A percentile compares a stretch with the other conserved stretches of the same genome.
These are phyloP conservation scores for Fusarium begoniae DNA, from an alignment of 2,329 filamentous ascomycete species.

Conservation along the genomic window DNA sequence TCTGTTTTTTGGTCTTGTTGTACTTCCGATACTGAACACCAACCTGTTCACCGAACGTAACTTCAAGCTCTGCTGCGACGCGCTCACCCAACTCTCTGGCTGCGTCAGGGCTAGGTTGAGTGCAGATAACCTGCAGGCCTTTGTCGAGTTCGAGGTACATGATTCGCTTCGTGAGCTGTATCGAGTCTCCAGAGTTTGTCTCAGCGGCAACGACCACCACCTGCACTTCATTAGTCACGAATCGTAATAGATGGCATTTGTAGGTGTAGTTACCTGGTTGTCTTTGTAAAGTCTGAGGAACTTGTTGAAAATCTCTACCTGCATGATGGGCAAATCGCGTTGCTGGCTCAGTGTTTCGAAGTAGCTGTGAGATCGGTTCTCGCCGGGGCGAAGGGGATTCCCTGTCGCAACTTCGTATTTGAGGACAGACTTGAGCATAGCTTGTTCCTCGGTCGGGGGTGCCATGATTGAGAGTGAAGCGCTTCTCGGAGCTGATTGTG, in stretches of 20 bases:
- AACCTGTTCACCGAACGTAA: not conserved
- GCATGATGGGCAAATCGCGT: not conserved
- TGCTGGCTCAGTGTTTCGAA: not conserved
- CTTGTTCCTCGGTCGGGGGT: fast-evolving
- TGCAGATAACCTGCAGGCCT: not conserved
- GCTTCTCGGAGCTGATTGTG: not conserved
- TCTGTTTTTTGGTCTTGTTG: not conserved
- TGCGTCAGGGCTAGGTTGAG: not conserved
- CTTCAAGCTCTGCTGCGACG: not conserved
- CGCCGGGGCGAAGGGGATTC: not conserved
- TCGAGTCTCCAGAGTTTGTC: not conserved
- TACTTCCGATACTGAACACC: not conserved
- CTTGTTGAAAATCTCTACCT: not conserved
- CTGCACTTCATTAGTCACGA: not conserved
- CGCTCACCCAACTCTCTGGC: not conserved
- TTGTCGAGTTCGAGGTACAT: not conserved
- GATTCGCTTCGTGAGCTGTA: not conserved
- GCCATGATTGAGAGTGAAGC: not conserved
- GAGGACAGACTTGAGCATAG: not conserved
- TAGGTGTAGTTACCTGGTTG: not conserved
- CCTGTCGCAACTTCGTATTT: fast-evolving
- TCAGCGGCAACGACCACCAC: not conserved
- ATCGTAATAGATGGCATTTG: not conserved
- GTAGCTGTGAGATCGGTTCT: not conserved
- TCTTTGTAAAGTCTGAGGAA: not conserved